Evolutionary conservation across 768 basidiomycete genomes (phyloP).

Genomic region (Suillus subaureus): DNA sequence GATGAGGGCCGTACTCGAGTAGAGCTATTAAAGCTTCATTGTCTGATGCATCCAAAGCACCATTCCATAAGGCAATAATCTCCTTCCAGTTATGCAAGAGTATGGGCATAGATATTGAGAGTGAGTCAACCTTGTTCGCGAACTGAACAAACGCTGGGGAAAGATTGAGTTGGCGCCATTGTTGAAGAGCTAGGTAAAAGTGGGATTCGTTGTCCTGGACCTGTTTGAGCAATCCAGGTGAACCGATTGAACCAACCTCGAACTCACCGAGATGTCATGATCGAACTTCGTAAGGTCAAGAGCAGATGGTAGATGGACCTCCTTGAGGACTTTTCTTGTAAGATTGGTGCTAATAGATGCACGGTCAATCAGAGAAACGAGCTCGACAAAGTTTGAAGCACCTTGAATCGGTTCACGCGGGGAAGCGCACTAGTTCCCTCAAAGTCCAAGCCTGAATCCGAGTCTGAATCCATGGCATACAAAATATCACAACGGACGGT

Average conservation of each 20-base stretch:
- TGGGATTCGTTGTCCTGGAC: slow-evolving; percentile 75
- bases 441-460: slow-evolving; percentile 2
- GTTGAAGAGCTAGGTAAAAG: slow-evolving; percentile 71
- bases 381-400: background rate
- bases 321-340: slow-evolving; percentile 65
- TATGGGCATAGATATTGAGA: slow-evolving; percentile 77
- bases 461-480: slow-evolving; percentile 6
- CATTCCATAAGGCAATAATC: slow-evolving; percentile 65
- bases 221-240: background rate
- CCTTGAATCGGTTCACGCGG: slow-evolving; percentile 56
- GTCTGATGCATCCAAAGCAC: slow-evolving; percentile 57
- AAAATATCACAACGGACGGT: background rate
- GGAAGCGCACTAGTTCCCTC: slow-evolving; percentile 23
- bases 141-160: slow-evolving; percentile 75
- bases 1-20: slow-evolving; percentile 61
- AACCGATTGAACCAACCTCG: background rate
- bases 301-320: slow-evolving; percentile 72
- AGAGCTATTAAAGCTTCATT: slow-evolving; percentile 73
- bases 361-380: background rate
- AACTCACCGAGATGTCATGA: slow-evolving; percentile 55
- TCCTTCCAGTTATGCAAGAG: slow-evolving; percentile 80
- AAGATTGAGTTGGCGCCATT: slow-evolving; percentile 82
- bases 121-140: slow-evolving; percentile 55
- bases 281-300: slow-evolving; percentile 58
- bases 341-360: slow-evolving; percentile 62